Conservation (phyloP, 148 eudicot genomes). For the Suaeda aralocaspica region DNA sequence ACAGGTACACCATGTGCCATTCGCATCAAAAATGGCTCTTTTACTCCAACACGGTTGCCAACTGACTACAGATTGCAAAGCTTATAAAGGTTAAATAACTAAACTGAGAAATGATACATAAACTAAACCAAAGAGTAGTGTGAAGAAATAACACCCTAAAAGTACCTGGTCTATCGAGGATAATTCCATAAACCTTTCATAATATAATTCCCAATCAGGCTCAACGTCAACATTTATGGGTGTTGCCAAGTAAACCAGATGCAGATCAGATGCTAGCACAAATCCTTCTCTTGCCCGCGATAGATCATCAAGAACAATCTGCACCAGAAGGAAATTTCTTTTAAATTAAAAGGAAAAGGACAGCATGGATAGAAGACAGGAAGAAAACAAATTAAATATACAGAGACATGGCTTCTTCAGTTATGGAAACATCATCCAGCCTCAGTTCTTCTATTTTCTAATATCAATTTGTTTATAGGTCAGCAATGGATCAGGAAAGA, state of each 20-base stretch:
- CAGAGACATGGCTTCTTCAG: not conserved
- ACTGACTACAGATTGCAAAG: slow-evolving; percentile 59
- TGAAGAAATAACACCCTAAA: not conserved
- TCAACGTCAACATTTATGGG: slow-evolving; percentile 97
- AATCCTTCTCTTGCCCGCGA: slow-evolving; percentile 96
- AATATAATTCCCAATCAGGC: slow-evolving; percentile 97
- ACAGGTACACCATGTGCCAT: slow-evolving; percentile 95
- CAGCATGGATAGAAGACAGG: not conserved
- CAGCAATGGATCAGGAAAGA: not conserved
- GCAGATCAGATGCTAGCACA: slow-evolving; percentile 98
- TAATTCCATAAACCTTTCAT: slow-evolving; percentile 90
- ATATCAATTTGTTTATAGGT: not conserved
- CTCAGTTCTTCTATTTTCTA: not conserved
- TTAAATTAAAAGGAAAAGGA: slow-evolving; percentile 10
- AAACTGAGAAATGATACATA: not conserved
- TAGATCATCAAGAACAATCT: slow-evolving; percentile 97
- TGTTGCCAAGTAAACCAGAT: slow-evolving; percentile 89
- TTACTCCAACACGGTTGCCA: slow-evolving; percentile 95
- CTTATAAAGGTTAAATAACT: slow-evolving; percentile 14
- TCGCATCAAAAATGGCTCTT: slow-evolving; percentile 92
- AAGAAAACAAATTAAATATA: not conserved
- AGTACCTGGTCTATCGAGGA: slow-evolving; percentile 85
- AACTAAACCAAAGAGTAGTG: not conserved
- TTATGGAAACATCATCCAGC: not conserved
- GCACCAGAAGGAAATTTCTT: slow-evolving; percentile 4